These are phyloP conservation scores for Gymnopilus dilepis DNA, from an alignment of 768 basidiomycete genomes.

Conservation along the genomic window DNA sequence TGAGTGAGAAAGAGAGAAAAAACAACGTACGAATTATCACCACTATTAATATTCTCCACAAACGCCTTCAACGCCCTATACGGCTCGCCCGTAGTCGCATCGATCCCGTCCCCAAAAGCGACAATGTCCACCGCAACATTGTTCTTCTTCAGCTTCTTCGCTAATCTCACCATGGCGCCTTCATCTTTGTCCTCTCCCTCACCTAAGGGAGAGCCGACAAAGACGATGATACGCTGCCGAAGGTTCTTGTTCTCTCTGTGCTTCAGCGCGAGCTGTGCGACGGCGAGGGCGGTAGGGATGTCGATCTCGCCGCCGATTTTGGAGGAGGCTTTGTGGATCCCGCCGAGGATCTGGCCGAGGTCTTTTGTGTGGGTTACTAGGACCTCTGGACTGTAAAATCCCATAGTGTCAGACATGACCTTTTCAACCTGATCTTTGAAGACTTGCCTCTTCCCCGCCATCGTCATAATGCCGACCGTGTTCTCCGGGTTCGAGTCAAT, in stretches of 20 bases:
- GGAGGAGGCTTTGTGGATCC: slow-evolving; percentile 69
- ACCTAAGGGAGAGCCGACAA: slow-evolving; percentile 86
- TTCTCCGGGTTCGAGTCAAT: slow-evolving; percentile 96
- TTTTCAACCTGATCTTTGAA: too few species aligned
- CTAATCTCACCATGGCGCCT: slow-evolving; percentile 82
- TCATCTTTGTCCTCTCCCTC: slow-evolving; percentile 72
- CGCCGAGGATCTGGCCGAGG: slow-evolving; percentile 87
- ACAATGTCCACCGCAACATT: slow-evolving; percentile 95
- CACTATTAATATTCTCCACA: slow-evolving; percentile 78
- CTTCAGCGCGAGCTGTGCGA: slow-evolving; percentile 96
- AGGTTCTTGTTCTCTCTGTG: slow-evolving; percentile 99
- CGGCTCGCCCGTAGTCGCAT: slow-evolving; percentile 57
- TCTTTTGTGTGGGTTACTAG: slow-evolving; percentile 97
- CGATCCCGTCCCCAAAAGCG: slow-evolving; percentile 89
- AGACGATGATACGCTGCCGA: slow-evolving; percentile 93
- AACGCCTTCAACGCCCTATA: slow-evolving; percentile 77
- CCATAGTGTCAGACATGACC: slow-evolving; percentile 1
- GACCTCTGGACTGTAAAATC: slow-evolving; percentile 78
- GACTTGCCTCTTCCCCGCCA: slow-evolving; percentile 93
- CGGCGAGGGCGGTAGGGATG: slow-evolving; percentile 87
- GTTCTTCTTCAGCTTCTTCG: slow-evolving; percentile 99
- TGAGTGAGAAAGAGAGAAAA: background rate
- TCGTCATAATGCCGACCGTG: slow-evolving; percentile 96
- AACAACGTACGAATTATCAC: slow-evolving; percentile 82
- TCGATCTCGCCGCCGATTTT: slow-evolving; percentile 85